Evolutionary conservation across 2,329 filamentous ascomycete species (phyloP), one percentile per base, ranked within the genome.

Genomic region (Coleophoma cylindrospora): DNA sequence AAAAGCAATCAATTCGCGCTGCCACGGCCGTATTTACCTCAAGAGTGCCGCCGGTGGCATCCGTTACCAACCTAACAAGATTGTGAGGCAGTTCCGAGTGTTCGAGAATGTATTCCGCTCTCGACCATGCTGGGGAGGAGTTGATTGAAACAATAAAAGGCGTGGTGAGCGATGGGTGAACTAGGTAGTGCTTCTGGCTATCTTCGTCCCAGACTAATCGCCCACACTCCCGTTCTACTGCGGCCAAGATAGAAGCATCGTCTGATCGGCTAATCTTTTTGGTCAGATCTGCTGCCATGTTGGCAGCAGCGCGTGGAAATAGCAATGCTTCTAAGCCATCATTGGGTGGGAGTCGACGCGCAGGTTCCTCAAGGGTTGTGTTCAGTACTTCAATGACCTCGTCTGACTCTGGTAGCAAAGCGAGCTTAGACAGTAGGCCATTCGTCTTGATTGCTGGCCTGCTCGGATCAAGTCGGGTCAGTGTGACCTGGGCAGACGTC

Each of bases 131-230:
- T 1, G 79, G 75, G 21, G 73, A 77, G 15, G 80, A 74, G 63
- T 80, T 76, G 43, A 84, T 70, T 1, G 77, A 75, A 34, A 85
- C 71, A 63, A 79, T 76, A 62, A 86, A 86, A 0, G 82, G 82
- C 40, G 79, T 77, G n/a, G 78, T 76, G 15, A 85, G 72, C 0
- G 80, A 77, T 2, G 80, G 80, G 62, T 85, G 82, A 27, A 79
- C 80, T n/a, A 86, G 71, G 64, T 80, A 86, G 64, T 83, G 76
- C 57, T 70, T 76, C 6, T 68, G 65, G 50, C 71, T 76, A 60
- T 86, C 82, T 32, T 79, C 77, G 60, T 86, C 82, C 79, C 84
- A 90, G n/a, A 87, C 80, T 2, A 91, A 76, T 2, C 83, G 76
- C 21, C 82, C 87, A 57, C 81, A 83, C 67, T 90, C 86, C 33